Base-by-base conservation (phyloP, 2,329 filamentous ascomycete species). In the Claviceps quebecensis region DNA sequence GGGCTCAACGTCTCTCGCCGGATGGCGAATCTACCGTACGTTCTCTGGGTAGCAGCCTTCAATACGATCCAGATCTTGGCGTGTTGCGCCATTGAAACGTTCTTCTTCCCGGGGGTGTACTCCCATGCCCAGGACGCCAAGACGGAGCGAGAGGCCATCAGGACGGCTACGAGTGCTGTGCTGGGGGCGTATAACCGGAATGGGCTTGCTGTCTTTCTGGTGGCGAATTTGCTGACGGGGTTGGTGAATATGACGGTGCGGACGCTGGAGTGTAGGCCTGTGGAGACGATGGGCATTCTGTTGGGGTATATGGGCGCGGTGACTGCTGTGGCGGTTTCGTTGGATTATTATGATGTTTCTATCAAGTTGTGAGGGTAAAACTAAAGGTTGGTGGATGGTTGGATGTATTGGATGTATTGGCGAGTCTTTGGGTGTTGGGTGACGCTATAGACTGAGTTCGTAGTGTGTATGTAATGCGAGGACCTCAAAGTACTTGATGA, bases 31-130 rank as follows among this genome's bases (percentile, higher is more conserved):
- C 75, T 96, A 55, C 89, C 93, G 0, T 98, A 98, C 64, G 78
- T 97, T 44, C 73, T 95, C 45, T 97, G 91, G 89, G 84, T 95
- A 7, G 77, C 83, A n/a, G 84, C 87, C 2, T 96, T 93, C 73
- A 98, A 97, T 70, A 83, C 80, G 55, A 74, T 77, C n/a, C 88
- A 95, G 64, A 72, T 98, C 9, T 72, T 87, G 7, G 74, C 84
- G 1, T 95, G 91, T 65, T 89, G 83, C 60, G 64, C 83, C 14
- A 76, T 93, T 23, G 91, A 98, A 65, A 82, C 78, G 3, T 26
- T 86, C 2, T 82, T 90, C 65, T 95, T 95, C 65, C 86, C 87
- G 0, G 71, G 74, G 2, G 76, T 84, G 5, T 80, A 88, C 65
- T 80, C 75, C 55, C 29, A 34, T 34, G 76, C 79, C 1, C 67